Conservation (phyloP, 2,329 filamentous ascomycete species). For the Lachnellula willkommii region DNA sequence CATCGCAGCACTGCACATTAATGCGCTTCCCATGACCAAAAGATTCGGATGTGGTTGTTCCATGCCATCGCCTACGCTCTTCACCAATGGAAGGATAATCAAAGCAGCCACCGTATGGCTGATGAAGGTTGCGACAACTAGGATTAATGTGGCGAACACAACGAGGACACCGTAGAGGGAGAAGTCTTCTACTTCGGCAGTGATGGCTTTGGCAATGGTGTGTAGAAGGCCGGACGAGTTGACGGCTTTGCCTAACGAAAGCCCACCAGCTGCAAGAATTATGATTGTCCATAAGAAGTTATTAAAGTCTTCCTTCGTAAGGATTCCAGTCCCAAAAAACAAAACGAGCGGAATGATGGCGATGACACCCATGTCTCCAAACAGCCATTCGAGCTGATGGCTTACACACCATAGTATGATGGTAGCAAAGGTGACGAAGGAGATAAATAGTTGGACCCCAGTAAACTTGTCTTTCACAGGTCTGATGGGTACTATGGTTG, state of each 20-base stretch:
- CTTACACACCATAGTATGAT: conserved; percentile 90
- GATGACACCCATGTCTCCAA: conserved; percentile 97
- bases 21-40: conserved; percentile 86
- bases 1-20: conserved; percentile 99
- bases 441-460: conserved; percentile 89
- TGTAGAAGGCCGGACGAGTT: conserved; percentile 88
- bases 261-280: conserved; percentile 88
- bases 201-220: conserved; percentile 77
- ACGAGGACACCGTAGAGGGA: conserved; percentile 81
- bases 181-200: conserved; percentile 65
- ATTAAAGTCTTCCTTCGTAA: conserved; percentile 99
- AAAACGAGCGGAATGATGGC: conserved; percentile 92
- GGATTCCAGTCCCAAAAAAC: conserved; percentile 93
- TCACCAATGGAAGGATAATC: conserved; percentile 87
- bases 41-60: conserved; percentile 87
- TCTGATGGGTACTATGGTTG: conserved; percentile 85
- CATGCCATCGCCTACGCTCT: conserved; percentile 80
- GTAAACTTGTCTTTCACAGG: conserved; percentile 84
- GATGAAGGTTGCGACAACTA: conserved; percentile 96
- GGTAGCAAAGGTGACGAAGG: conserved; percentile 72
- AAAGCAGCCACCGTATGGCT: conserved; percentile 94
- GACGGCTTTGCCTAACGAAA: conserved; percentile 90
- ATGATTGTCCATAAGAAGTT: conserved; percentile 99
- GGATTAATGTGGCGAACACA: conserved; percentile 76
- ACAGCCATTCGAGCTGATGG: conserved; percentile 79